These are phyloP conservation scores for Fusarium pseudocircinatum DNA, from an alignment of 2,329 filamentous ascomycete genomes.

Conservation along the genomic window DNA sequence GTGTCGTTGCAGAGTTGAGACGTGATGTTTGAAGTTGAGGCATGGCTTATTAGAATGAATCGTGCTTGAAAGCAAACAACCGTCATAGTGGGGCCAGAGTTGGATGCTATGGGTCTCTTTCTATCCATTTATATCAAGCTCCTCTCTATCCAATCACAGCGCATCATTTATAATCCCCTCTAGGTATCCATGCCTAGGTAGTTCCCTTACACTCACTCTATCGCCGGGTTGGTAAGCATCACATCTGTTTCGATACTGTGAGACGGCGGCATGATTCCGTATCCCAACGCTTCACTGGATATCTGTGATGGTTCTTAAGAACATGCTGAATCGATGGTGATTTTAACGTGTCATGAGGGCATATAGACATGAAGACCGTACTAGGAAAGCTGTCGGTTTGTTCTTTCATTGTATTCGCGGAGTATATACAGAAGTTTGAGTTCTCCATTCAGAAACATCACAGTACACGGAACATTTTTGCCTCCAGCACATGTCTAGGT, in stretches of 20 bases:
- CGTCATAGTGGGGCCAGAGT: conserved; percentile 45
- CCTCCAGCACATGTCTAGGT: conserved; percentile 11
- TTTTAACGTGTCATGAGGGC: neutral
- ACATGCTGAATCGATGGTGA: neutral
- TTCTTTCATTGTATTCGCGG: conserved; percentile 38
- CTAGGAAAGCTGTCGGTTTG: conserved; percentile 1
- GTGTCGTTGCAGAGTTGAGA: conserved; percentile 52
- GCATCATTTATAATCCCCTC: conserved; percentile 33
- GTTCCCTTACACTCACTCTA: neutral
- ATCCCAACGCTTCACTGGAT: neutral
- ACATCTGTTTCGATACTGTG: neutral
- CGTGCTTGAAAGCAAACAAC: conserved; percentile 23
- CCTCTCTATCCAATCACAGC: conserved; percentile 22
- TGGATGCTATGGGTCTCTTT: conserved; percentile 20
- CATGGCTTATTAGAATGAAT: conserved; percentile 46
- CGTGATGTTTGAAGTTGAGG: conserved; percentile 56
- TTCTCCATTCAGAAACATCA: conserved; percentile 21
- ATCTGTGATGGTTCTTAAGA: neutral
- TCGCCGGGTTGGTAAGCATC: neutral
- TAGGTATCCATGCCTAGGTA: neutral
- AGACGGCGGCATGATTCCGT: neutral
- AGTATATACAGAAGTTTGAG: conserved; percentile 39
- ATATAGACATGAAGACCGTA: neutral
- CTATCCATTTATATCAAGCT: conserved; percentile 10
- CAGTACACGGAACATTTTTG: conserved; percentile 19